A percentile compares a stretch with the other conserved stretches of the same genome.
Evolutionary conservation across 2,329 filamentous ascomycete species (phyloP).

Genomic region (Leptographium flavum): DNA sequence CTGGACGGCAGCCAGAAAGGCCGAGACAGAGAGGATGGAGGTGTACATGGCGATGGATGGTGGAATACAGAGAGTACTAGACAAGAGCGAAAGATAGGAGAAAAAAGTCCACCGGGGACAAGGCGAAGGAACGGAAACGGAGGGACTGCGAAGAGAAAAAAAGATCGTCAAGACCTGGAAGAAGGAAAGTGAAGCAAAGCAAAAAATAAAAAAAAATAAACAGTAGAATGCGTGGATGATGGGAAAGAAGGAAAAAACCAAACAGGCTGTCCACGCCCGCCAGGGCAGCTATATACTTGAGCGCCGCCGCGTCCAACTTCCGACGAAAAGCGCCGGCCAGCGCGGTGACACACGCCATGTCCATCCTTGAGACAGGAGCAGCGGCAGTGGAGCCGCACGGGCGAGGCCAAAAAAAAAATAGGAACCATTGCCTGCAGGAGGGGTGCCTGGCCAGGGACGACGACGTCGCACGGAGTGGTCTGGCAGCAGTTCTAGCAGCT

Average conservation of each 20-base stretch:
- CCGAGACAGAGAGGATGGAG: conserved; percentile 1
- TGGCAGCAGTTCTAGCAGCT: too few relatives aligned
- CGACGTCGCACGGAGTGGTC: too few relatives aligned
- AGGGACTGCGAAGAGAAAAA: too few relatives aligned
- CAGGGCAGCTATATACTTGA: not conserved
- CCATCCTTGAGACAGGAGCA: conserved; percentile 2
- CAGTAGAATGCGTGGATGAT: not conserved
- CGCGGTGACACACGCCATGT: not conserved
- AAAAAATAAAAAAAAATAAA: not conserved
- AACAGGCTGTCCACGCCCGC: too few relatives aligned
- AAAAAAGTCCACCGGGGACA: not conserved
- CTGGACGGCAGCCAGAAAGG: conserved; percentile 7
- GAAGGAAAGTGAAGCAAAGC: not conserved
- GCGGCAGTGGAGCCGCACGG: not conserved
- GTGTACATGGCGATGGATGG: conserved; percentile 1
- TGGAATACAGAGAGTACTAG: not conserved
- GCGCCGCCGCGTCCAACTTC: not conserved
- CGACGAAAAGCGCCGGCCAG: not conserved
- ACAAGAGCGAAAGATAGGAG: not conserved
- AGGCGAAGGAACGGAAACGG: too few relatives aligned
- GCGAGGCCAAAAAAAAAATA: not conserved
- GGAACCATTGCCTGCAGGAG: too few relatives aligned
- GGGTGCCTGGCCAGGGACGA: too few relatives aligned
- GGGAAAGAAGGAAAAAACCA: too few relatives aligned
- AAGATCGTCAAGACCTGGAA: conserved; percentile 6